Base-by-base conservation (phyloP, 192 early-diverging fungal species). In the Paraglomus occultum region DNA sequence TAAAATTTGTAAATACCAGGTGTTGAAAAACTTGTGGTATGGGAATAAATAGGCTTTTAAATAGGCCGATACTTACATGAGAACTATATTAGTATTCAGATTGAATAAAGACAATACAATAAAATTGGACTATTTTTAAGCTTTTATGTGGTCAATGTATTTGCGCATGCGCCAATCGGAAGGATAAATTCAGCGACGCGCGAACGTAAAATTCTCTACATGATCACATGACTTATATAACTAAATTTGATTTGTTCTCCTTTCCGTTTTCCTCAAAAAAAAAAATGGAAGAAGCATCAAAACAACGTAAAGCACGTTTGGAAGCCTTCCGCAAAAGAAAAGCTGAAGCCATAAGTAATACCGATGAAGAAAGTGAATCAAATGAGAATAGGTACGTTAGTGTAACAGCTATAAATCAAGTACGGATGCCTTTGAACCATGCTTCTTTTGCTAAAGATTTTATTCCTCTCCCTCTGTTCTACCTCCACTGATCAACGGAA, bases 261-360 rank as follows among this genome's bases (percentile, higher is more conserved):
- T 51, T 31, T 31, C 31, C 31, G 31, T 31, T 31, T n/a, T 31
- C 31, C 31, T 31, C 31, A 31, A 31, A 31, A 44, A 0, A 7
- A 66, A 71, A 11, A 42, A 83, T 91, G 77, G 89, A 91, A 69
- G 83, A 80, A 73, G 81, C 81, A 60, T 77, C 89, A 31, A 64
- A 76, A 61, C 84, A 85, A 47, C 80, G 90, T 72, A 89, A 92
- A 71, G 87, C 80, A 51, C 82, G 88, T 44, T 79, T 92, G 15
- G 83, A 84, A 14, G 85, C 85, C 44, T 71, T 90, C 42, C 78
- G 76, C 71, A 83, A 87, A 63, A 68, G 85, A 54, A 87, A 87
- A 52, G 60, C 77, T 20, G 71, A 72, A 10, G 71, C 75, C 45
- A 50, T 51, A 38, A 20, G 18, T 9, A 74, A 52, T 62, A 71